A percentile compares a stretch with the other conserved stretches of the same genome.
phyloP scores from a whole-genome alignment of 768 basidiomycete species.

The Hemileccinum rubropunctum region DNA sequence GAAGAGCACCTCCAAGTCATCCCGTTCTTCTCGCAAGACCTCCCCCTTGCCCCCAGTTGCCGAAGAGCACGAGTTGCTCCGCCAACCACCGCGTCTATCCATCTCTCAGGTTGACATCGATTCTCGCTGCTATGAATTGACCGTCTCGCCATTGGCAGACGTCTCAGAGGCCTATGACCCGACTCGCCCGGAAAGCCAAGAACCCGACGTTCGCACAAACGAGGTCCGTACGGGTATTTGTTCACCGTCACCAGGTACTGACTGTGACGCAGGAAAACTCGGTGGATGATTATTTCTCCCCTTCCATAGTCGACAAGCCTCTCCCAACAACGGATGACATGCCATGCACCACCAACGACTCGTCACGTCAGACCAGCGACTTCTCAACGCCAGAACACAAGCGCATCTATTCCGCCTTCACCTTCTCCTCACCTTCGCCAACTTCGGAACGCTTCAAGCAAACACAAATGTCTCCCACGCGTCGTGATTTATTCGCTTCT shows the following conservation, averaged over 20 bases:
- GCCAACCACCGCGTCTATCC: slow-evolving; percentile 22
- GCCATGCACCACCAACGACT: slow-evolving; percentile 37
- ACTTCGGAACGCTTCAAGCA: slow-evolving; percentile 53
- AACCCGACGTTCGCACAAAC: slow-evolving; percentile 42
- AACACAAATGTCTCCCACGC: slow-evolving; percentile 34
- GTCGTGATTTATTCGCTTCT: slow-evolving; percentile 20
- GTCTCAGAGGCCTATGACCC: slow-evolving; percentile 67
- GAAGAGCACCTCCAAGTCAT: slow-evolving; percentile 36
- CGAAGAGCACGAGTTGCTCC: slow-evolving; percentile 44
- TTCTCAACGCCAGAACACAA: slow-evolving; percentile 77
- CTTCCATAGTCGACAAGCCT: slow-evolving; percentile 12
- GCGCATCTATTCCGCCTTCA: slow-evolving; percentile 70
- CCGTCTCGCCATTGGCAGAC: slow-evolving; percentile 75
- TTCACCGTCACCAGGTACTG: background rate
- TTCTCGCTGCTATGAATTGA: slow-evolving; percentile 77
- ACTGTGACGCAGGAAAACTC: slow-evolving; percentile 45
- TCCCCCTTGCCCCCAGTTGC: slow-evolving; percentile 63
- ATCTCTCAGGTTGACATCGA: slow-evolving; percentile 56
- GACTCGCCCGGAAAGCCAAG: slow-evolving; percentile 34
- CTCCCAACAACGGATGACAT: slow-evolving; percentile 34
- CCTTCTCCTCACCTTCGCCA: slow-evolving; percentile 73
- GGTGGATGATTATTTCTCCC: slow-evolving; percentile 52
- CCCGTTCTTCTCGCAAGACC: slow-evolving; percentile 41
- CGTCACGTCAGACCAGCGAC: slow-evolving; percentile 63
- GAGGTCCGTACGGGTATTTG: slow-evolving; percentile 40